Evolutionary conservation across 148 eudicot species (phyloP).

Genomic region (Dysphania ambrosioides): DNA sequence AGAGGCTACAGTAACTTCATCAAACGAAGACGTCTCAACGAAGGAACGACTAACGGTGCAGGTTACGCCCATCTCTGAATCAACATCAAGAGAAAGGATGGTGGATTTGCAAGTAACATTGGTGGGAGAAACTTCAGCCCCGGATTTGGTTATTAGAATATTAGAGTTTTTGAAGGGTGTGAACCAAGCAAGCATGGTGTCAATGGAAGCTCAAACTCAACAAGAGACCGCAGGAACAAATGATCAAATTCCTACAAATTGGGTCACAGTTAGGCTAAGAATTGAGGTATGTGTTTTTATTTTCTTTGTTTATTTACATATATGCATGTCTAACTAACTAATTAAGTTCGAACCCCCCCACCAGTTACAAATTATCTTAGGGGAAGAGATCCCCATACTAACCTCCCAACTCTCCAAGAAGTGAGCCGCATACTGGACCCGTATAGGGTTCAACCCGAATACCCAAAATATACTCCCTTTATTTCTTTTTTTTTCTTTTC

Average conservation of each 20-base stretch:
- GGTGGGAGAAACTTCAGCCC: constrained; percentile 33
- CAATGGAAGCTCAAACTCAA: constrained; percentile 46
- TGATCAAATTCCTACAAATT: constrained; percentile 21
- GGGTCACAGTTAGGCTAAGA: constrained; percentile 43
- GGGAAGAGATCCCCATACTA: no score
- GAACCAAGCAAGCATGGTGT: constrained; percentile 39
- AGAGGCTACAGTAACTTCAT: neutral
- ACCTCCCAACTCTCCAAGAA: no score
- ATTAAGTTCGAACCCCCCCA: no score
- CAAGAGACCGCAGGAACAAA: constrained; percentile 6
- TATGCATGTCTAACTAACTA: no score
- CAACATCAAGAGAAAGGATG: constrained; percentile 43
- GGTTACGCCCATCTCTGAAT: constrained; percentile 33
- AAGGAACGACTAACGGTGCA: constrained; percentile 33
- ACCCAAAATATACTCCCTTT: no score
- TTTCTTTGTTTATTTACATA: constrained; percentile 4
- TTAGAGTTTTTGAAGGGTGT: constrained; percentile 50
- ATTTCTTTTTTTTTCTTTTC: no score
- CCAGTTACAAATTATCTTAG: no score
- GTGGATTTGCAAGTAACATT: constrained; percentile 46
- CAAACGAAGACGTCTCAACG: neutral
- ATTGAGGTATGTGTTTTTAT: constrained; percentile 45
- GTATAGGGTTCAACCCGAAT: no score
- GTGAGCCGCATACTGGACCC: no score
- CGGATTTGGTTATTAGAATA: constrained; percentile 50